phyloP scores from a whole-genome alignment of 495 filamentous ascomycete genomes.

The Recurvomyces mirabilis region DNA sequence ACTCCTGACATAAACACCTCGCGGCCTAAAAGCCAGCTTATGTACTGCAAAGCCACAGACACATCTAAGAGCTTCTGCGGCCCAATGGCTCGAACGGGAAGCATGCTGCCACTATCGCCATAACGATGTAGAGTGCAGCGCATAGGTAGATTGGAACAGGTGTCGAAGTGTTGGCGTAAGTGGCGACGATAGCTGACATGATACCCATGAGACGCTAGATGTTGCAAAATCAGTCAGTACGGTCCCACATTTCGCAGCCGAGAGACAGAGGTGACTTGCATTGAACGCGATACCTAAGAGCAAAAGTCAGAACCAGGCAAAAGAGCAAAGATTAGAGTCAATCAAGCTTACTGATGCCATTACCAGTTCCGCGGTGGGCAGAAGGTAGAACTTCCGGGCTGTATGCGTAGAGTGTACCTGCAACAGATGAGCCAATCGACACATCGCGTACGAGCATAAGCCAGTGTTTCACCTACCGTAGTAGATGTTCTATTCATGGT shows the following conservation, averaged over 20 bases:
- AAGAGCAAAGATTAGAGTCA: no score
- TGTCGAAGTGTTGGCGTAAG: conserved; percentile 39
- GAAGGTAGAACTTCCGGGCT: conserved; percentile 51
- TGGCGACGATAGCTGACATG: conserved; percentile 52
- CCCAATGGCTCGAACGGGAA: conserved; percentile 68
- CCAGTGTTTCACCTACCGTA: conserved; percentile 51
- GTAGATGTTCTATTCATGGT: conserved; percentile 44
- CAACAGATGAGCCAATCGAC: no score
- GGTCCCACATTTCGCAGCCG: no score
- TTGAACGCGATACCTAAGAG: no score
- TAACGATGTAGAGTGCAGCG: conserved; percentile 52
- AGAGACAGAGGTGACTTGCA: no score
- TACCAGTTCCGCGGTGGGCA: conserved; percentile 58
- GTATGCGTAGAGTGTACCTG: conserved; percentile 53
- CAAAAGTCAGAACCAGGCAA: no score
- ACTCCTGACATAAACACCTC: no score
- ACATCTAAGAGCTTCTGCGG: conserved; percentile 47
- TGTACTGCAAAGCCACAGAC: no score
- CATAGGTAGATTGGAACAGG: conserved; percentile 58
- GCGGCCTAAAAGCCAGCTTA: no score
- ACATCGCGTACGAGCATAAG: not conserved
- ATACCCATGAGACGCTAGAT: conserved; percentile 64
- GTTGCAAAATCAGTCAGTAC: no score
- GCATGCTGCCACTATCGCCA: conserved; percentile 47
- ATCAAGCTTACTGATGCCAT: conserved; percentile 59